Evolutionary conservation across 176 grass and related monocot species (phyloP).

Genomic region (Neostapfia colusana): DNA sequence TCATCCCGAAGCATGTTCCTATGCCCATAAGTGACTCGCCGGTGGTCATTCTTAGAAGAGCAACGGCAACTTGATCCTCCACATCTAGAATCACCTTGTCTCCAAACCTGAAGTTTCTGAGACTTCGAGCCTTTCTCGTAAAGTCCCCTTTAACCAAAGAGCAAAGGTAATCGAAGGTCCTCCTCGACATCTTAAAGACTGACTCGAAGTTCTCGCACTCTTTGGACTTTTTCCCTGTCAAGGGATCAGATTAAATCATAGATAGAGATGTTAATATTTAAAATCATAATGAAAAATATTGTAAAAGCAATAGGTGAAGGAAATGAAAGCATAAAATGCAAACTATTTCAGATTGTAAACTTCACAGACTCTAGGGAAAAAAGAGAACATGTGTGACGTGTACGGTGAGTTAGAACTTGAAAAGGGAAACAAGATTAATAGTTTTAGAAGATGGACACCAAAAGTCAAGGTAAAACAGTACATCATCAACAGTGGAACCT

Average conservation of each 20-base stretch:
- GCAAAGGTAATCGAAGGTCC: conserved; percentile 82
- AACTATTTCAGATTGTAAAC: conserved; percentile 3
- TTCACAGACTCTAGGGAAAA: background rate
- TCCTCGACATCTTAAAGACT: conserved; percentile 78
- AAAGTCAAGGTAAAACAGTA: background rate
- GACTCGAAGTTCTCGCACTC: conserved; percentile 51
- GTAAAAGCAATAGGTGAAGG: background rate
- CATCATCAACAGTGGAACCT: background rate
- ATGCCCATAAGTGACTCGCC: conserved; percentile 48
- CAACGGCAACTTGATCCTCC: conserved; percentile 52
- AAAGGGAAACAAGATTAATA: background rate
- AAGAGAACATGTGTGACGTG: background rate
- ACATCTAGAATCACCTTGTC: conserved; percentile 43
- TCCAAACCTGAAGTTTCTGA: conserved; percentile 44
- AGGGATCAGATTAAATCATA: conserved; percentile 26
- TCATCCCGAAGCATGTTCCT: conserved; percentile 52
- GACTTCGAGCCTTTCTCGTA: conserved; percentile 42
- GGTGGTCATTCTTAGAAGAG: conserved; percentile 52
- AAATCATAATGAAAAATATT: conserved; percentile 13
- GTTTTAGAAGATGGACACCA: conserved; percentile 2
- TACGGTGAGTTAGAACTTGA: conserved; percentile 13
- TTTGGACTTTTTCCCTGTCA: conserved; percentile 48
- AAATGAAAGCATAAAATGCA: conserved; percentile 11
- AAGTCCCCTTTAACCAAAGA: conserved; percentile 54
- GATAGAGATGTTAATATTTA: background rate